Base-by-base conservation (phyloP, 495 filamentous ascomycete species). In the Neurospora sp. region DNA sequence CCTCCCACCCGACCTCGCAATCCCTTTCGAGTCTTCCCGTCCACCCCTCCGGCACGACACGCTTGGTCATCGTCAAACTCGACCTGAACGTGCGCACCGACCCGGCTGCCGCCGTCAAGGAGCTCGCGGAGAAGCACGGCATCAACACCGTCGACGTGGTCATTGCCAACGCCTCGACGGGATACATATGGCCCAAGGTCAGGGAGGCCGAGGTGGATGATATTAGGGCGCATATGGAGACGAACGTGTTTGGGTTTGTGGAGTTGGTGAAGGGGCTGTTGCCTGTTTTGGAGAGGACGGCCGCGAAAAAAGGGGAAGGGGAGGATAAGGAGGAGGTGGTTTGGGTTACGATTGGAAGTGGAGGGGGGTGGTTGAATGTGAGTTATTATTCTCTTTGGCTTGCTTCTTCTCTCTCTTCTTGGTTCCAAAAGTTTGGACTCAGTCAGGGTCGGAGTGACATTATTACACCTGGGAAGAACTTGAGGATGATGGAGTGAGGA, bases 341-440 rank as follows among this genome's bases (percentile, higher is more conserved):
- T 41, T 80, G 82, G 37, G n/a, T 75, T 1, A 68, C 81, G 2
- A 73, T 85, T 48, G 79, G 82, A 6, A 80, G 80, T 27, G 68
- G 70, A 10, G 76, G 76, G 16, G 80, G 70, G 73, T 61, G 70
- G 59, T 69, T 72, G 81, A 44, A 68, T 70, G 78, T 81, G 69
- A 72, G 77, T 74, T 40, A 1, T 42, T 38, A 4, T 40, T 35
- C 40, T 14, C 40, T 14, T 40, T 40, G 40, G 10, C 22, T 10
- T 37, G 3, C 22, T 12, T 35, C 22, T 12, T 35, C 12, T 45
- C 44, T 20, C 6, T n/a, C 44, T 9, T 10, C 44, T 22, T n/a
- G 41, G 44, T 22, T 22, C 44, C n/a, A 22, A 17, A 7, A 17
- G 3, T 65, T 14, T 59, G 48, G 20, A 27, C 10, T 27, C 45